Percentiles rank a stretch among this genome's conserved stretches.
Conservation (phyloP, 169 alveolate genomes). For the Eimeria maxima region DNA sequence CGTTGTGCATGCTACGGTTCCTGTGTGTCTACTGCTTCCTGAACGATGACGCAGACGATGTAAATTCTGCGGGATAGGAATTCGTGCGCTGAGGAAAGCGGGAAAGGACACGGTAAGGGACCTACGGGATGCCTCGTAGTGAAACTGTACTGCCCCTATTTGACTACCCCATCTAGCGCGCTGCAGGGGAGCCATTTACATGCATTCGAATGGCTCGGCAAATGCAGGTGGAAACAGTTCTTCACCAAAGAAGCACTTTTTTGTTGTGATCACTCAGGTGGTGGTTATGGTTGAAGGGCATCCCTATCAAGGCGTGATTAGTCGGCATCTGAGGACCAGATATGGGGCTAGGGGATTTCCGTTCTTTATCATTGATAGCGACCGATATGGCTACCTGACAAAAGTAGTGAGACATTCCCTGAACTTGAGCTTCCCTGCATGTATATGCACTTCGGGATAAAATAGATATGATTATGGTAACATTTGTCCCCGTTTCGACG, state of each 20-base stretch:
- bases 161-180: neutral
- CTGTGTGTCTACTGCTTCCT: neutral
- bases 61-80: slow-evolving; percentile 59
- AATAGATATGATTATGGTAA: neutral
- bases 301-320: slow-evolving; percentile 5
- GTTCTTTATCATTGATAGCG: neutral
- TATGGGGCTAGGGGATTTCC: slow-evolving; percentile 56
- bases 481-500: neutral
- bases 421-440: neutral
- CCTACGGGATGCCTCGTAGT: neutral
- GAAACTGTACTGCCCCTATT: neutral
- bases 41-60: neutral
- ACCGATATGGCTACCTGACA: slow-evolving; percentile 10
- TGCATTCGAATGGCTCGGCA: neutral
- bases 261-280: slow-evolving; percentile 25
- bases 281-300: slow-evolving; percentile 63
- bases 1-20: too few relatives aligned
- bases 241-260: neutral
- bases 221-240: neutral
- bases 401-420: neutral
- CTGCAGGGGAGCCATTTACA: neutral
- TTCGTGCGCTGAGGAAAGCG: slow-evolving; percentile 32
- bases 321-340: neutral
- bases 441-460: neutral
- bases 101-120: slow-evolving; percentile 54